Evolutionary conservation across 768 basidiomycete genomes (phyloP).

Genomic region (Cubamyces lactineus): DNA sequence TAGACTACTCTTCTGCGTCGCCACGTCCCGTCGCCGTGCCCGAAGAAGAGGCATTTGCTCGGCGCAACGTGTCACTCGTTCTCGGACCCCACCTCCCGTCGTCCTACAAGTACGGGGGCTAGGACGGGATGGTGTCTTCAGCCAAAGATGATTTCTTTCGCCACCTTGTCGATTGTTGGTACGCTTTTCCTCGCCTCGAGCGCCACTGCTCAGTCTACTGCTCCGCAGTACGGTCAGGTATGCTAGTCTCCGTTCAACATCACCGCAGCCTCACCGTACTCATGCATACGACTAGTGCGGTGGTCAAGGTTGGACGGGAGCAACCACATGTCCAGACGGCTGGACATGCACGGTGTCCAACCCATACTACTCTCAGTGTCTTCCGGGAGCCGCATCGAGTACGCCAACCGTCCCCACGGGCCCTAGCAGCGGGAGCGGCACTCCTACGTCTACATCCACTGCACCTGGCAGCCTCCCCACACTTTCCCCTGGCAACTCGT

Average conservation of each 20-base stretch:
- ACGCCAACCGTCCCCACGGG: conserved; percentile 25
- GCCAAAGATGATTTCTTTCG: conserved; percentile 20
- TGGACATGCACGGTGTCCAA: conserved; percentile 50
- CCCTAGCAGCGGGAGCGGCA: conserved; percentile 17
- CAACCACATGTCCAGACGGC: conserved; percentile 52
- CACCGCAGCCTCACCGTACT: neutral
- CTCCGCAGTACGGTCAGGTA: conserved; percentile 35
- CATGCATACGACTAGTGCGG: conserved; percentile 45
- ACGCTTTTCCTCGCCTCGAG: conserved; percentile 24
- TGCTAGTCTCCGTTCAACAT: neutral
- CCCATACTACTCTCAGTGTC: conserved; percentile 57
- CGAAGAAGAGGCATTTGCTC: conserved; percentile 24
- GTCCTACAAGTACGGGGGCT: conserved; percentile 2
- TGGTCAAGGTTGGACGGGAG: conserved; percentile 53
- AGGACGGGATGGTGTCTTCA: neutral
- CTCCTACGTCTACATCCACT: conserved; percentile 29
- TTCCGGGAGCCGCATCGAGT: conserved; percentile 44
- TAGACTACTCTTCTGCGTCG: neutral
- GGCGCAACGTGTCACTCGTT: neutral
- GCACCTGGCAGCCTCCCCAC: conserved; percentile 41
- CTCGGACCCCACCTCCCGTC: neutral
- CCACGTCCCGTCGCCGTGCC: conserved; percentile 3
- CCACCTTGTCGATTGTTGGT: conserved; percentile 22
- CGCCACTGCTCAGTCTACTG: conserved; percentile 28
- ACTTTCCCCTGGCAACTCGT: conserved; percentile 52